These are phyloP conservation scores for Ceratorhiza oryzae-sativae DNA, from an alignment of 1,284 basidiomycete genomes.

Conservation along the genomic window DNA sequence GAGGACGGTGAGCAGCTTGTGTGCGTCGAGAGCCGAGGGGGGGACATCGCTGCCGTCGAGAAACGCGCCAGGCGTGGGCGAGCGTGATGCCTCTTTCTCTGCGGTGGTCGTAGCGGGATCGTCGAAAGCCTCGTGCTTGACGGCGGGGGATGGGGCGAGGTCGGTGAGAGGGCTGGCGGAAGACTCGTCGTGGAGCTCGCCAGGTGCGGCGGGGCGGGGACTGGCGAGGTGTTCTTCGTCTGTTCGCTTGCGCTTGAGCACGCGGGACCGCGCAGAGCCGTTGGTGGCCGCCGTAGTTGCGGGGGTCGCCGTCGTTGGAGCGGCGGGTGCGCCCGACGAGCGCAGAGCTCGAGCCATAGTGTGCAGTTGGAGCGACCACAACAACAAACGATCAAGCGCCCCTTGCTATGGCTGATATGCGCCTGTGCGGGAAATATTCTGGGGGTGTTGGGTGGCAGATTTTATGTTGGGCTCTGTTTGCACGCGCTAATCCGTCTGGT, in stretches of 20 bases:
- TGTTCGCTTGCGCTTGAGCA: slow-evolving; percentile 32
- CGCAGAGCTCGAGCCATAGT: slow-evolving; percentile 32
- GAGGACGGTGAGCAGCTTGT: slow-evolving; percentile 74
- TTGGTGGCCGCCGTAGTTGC: not conserved
- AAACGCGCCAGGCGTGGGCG: slow-evolving; percentile 27
- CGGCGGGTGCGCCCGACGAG: slow-evolving; percentile 25
- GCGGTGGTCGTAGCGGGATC: not conserved
- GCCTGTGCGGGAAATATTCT: not conserved
- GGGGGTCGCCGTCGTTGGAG: not conserved
- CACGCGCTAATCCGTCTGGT: not conserved
- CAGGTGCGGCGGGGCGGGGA: not conserved
- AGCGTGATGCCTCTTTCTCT: not conserved
- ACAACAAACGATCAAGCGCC: slow-evolving; percentile 18
- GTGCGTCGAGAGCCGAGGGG: slow-evolving; percentile 60
- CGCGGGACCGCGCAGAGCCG: not conserved
- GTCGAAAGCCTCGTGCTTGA: slow-evolving; percentile 29
- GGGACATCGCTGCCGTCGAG: slow-evolving; percentile 59
- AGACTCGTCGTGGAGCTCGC: slow-evolving; percentile 9
- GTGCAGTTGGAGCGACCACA: not conserved
- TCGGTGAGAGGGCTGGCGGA: slow-evolving; percentile 36
- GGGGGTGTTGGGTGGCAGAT: not conserved
- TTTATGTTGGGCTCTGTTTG: slow-evolving; percentile 32
- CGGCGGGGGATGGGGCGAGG: slow-evolving; percentile 29
- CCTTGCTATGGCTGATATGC: not conserved
- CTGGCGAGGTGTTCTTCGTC: slow-evolving; percentile 18